Evolutionary conservation across 768 basidiomycete species (phyloP).

Genomic region (Rhizopogon vesiculosus): DNA sequence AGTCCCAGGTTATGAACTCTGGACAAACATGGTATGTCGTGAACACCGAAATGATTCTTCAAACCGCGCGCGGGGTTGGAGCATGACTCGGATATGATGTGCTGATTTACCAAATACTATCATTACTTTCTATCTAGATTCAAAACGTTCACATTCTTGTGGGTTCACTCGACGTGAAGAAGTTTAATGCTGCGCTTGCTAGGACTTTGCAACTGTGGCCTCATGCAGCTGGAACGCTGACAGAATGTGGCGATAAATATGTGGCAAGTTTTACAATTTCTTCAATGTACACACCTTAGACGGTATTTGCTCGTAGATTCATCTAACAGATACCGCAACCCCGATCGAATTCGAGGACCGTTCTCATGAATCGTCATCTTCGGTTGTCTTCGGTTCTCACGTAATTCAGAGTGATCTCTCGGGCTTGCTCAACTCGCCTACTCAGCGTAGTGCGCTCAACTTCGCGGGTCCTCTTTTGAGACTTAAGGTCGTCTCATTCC

Average conservation of each 20-base stretch:
- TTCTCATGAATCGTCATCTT: not conserved
- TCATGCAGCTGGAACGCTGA: conserved; percentile 18
- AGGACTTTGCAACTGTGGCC: conserved; percentile 18
- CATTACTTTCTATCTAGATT: conserved; percentile 7
- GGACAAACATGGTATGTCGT: conserved; percentile 11
- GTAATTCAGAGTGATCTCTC: conserved; percentile 20
- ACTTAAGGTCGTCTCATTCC: conserved; percentile 22
- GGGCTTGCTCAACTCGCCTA: conserved; percentile 10
- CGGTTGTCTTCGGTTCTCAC: conserved; percentile 17
- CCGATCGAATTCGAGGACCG: conserved; percentile 12
- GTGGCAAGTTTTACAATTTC: conserved; percentile 9
- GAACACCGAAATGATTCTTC: not conserved
- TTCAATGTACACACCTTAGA: not conserved
- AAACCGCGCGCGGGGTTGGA: too few species aligned
- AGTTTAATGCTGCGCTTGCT: conserved; percentile 18
- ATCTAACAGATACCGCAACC: conserved; percentile 15
- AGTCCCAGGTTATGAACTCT: conserved; percentile 19
- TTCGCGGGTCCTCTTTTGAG: conserved; percentile 16
- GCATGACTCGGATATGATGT: too few species aligned
- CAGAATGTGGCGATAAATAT: conserved; percentile 5
- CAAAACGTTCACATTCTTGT: conserved; percentile 15
- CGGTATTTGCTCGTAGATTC: conserved; percentile 11
- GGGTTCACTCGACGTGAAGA: conserved; percentile 7
- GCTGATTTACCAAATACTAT: too few species aligned
- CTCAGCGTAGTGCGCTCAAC: conserved; percentile 8